Evolutionary conservation across 192 early-diverging fungal genomes (phyloP).

Genomic region (Podochytrium sp.): DNA sequence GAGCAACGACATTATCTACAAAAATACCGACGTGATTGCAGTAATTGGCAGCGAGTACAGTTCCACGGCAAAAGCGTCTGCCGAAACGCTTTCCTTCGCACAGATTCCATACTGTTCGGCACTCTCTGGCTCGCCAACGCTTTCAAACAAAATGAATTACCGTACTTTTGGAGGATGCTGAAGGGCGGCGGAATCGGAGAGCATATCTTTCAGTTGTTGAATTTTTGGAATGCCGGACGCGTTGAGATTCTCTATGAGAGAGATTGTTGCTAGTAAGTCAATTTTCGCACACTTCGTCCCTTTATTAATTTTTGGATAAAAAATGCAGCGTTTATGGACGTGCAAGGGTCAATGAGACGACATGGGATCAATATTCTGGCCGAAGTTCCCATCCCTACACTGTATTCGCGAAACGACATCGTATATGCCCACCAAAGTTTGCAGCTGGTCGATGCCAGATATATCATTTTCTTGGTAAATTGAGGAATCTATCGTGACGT

Average conservation of each 20-base stretch:
- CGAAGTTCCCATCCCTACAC: neutral
- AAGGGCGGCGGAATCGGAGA: neutral
- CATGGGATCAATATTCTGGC: neutral
- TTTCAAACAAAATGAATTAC: slow-evolving; percentile 4
- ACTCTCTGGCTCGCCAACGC: neutral
- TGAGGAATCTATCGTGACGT: neutral
- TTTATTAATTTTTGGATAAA: too few relatives aligned
- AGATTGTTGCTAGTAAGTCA: neutral
- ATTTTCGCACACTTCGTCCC: neutral
- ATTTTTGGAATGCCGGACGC: neutral
- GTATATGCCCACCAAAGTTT: neutral
- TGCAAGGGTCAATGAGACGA: neutral
- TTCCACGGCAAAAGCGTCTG: neutral
- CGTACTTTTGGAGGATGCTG: slow-evolving; percentile 3
- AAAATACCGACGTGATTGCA: neutral
- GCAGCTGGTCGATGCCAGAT: neutral
- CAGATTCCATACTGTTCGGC: neutral
- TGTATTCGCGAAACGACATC: neutral
- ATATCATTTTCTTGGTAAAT: slow-evolving; percentile 5
- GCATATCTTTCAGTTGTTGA: neutral
- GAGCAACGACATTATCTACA: neutral
- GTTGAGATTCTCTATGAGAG: neutral
- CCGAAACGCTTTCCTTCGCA: neutral
- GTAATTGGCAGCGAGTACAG: slow-evolving; percentile 3
- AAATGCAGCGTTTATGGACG: slow-evolving; percentile 3